phyloP scores from a whole-genome alignment of 2,329 filamentous ascomycete genomes.

The Aspergillus sp. region DNA sequence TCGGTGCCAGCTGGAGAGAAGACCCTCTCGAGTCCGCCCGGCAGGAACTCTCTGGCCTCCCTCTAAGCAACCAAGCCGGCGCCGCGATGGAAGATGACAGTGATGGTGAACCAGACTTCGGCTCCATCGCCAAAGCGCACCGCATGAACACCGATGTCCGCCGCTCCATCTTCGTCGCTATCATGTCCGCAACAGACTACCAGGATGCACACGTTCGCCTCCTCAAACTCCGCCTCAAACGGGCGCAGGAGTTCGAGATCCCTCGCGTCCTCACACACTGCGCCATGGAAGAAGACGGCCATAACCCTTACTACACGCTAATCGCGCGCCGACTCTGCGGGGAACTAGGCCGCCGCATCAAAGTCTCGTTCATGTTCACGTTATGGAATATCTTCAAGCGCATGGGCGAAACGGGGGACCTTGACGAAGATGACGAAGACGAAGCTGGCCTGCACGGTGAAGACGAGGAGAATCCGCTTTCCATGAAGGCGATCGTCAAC shows the following conservation, averaged over 20 bases:
- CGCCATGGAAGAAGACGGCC: slow-evolving; percentile 74
- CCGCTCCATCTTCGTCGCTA: slow-evolving; percentile 86
- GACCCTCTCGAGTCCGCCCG: slow-evolving; percentile 39
- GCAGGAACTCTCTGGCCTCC: slow-evolving; percentile 29
- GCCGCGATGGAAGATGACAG: slow-evolving; percentile 23
- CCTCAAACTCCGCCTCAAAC: slow-evolving; percentile 79
- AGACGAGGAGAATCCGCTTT: slow-evolving; percentile 51
- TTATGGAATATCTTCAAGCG: slow-evolving; percentile 83
- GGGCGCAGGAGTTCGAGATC: slow-evolving; percentile 81
- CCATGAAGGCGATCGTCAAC: slow-evolving; percentile 63
- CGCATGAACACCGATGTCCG: slow-evolving; percentile 85
- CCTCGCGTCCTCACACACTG: slow-evolving; percentile 86
- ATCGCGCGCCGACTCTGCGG: slow-evolving; percentile 76
- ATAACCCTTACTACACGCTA: slow-evolving; percentile 92
- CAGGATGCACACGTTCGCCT: slow-evolving; percentile 80
- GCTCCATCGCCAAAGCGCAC: slow-evolving; percentile 72
- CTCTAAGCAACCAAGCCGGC: slow-evolving; percentile 12
- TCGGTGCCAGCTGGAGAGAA: slow-evolving; percentile 83
- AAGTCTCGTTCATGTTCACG: slow-evolving; percentile 82
- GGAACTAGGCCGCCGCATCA: slow-evolving; percentile 65
- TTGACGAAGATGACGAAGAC: slow-evolving; percentile 65
- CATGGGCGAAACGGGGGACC: slow-evolving; percentile 69
- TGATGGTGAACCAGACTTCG: slow-evolving; percentile 60
- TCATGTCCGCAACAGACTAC: slow-evolving; percentile 81
- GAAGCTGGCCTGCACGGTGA: slow-evolving; percentile 52